Evolutionary conservation across 1,284 basidiomycete genomes (phyloP), one percentile per base, ranked within the genome.

Genomic region (Cutaneotrichosporon sp.): DNA sequence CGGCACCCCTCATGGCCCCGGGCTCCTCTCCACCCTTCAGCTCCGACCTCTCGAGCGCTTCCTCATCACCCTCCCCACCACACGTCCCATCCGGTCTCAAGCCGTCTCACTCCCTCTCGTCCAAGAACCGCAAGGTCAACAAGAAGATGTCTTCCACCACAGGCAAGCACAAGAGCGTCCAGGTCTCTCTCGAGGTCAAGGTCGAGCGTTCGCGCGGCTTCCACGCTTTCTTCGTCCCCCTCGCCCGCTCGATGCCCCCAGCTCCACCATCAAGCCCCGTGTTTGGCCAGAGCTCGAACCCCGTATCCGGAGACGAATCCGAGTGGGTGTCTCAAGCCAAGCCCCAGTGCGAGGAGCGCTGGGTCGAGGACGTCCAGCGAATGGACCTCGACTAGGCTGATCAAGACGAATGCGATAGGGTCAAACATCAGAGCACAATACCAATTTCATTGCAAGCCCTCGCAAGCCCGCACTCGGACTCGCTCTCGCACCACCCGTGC

Each of bases 141-240:
- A 69, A 67, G 53, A 72, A 72, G 55, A 49, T 58, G 10, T 54
- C 56, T 4, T 63, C 64, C 1, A 62, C 60, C 1, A 54, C 49
- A 1, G 44, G 49, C 45, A 71, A 73, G 54, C 63, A 63, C 38
- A 53, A 61, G 26, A 57, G 43, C 39, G 71, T 73, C 12, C 69
- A 73, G 53, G 53, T 64, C 44, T 56, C 61, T 2, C 63, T 73
- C 31, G 68, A 73, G 43, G 57, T 63, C 49, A 71, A 73, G 52
- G 71, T 73, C 45, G 68, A 71, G 51, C 60, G 62, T 24, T 61
- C 66, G 17, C 54, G 65, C 41, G 67, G 71, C 3, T 71, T 71
- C 59, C 66, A 70, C 33, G 65, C 66, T 17, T 67, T 70, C 59
- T 71, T 71, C 53, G 64, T 73, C 6, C 69, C 69, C 7, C 58